Conservation (phyloP, 2,329 filamentous ascomycete species). For the Pseudocercospora eumusae region DNA sequence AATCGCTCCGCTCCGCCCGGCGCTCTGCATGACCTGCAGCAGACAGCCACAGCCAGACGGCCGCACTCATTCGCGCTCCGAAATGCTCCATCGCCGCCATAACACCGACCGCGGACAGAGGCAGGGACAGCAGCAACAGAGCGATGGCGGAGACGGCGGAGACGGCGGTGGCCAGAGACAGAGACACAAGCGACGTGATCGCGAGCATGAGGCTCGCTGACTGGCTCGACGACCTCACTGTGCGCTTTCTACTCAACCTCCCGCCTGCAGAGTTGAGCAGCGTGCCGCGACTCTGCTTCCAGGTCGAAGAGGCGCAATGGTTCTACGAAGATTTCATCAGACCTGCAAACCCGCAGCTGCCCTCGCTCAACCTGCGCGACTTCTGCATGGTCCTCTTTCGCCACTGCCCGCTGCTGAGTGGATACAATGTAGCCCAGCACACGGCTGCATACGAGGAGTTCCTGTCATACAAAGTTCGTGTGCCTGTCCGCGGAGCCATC, state of each 20-base stretch:
- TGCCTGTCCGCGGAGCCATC: constrained; percentile 92
- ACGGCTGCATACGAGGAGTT: constrained; percentile 87
- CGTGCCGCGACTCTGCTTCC: constrained; percentile 93
- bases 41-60: constrained; percentile 4
- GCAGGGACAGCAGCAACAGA: constrained; percentile 59
- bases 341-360: constrained; percentile 71
- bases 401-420: constrained; percentile 84
- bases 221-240: constrained; percentile 96
- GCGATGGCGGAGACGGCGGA: constrained; percentile 59
- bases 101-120: constrained; percentile 48
- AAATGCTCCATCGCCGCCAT: constrained; percentile 27
- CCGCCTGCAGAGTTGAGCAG: constrained; percentile 86
- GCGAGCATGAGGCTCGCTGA: constrained; percentile 85
- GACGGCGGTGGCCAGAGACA: constrained; percentile 21
- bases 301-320: constrained; percentile 99
- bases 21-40: constrained; percentile 16
- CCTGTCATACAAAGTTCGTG: constrained; percentile 87
- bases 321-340: constrained; percentile 99
- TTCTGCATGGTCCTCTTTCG: constrained; percentile 92
- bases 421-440: constrained; percentile 75
- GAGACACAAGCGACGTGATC: constrained; percentile 45
- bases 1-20: constrained; percentile 3
- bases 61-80: constrained; percentile 13
- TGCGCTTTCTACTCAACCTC: constrained; percentile 97
- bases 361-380: constrained; percentile 77